A percentile compares a stretch with the other conserved stretches of the same genome.
phyloP scores from a whole-genome alignment of 164 flowering plant species.

The Hamamelis virginiana region DNA sequence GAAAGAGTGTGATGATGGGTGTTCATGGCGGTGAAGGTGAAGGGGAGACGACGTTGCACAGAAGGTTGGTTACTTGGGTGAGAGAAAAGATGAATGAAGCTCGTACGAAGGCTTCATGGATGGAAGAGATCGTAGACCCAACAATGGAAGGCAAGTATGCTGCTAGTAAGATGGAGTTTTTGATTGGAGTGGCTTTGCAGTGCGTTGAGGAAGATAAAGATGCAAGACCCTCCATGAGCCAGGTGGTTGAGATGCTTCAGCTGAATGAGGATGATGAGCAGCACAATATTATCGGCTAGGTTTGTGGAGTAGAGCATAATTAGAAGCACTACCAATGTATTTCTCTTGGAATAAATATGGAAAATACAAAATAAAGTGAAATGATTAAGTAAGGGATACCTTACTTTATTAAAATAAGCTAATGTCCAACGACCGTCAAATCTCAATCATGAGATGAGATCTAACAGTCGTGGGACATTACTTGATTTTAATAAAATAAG shows the following conservation, averaged over 20 bases:
- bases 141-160: not conserved
- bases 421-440: no score
- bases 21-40: not conserved
- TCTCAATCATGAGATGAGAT: no score
- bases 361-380: no score
- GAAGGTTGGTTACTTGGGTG: not conserved
- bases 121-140: constrained; percentile 8
- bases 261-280: not conserved
- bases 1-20: not conserved
- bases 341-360: no score
- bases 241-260: constrained; percentile 18
- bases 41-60: not conserved
- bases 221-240: constrained; percentile 15
- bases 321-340: no score
- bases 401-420: no score
- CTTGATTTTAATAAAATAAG: no score
- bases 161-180: not conserved
- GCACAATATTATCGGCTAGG: no score
- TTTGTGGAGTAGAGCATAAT: no score
- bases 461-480: no score
- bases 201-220: constrained; percentile 11
- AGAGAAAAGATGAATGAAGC: constrained; percentile 3
- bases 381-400: no score
- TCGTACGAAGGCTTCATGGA: not conserved
- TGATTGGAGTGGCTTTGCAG: constrained; percentile 3